Evolutionary conservation across 148 eudicot species (phyloP), one percentile per base, ranked within the genome.

Genomic region (Amaranthus palmeri): DNA sequence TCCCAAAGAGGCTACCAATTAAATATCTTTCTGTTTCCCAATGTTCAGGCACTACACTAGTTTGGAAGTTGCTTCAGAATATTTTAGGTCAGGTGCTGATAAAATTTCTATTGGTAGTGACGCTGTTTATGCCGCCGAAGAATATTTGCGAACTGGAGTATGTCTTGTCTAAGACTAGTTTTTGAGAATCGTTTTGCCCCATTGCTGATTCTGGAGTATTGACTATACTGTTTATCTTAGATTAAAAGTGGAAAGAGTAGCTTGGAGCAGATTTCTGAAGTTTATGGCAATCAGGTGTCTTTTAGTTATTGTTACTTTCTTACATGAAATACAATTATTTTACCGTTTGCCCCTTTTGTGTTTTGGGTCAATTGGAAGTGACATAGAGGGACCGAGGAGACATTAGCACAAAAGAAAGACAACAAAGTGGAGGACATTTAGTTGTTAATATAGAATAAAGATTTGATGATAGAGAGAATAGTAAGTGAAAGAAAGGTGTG

Each of bases 1-100:
- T 8, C 54, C 54, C 54, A 52, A 52, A 52, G 10, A 52, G 54
- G n/a, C n/a, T n/a, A n/a, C n/a, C n/a, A n/a, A n/a, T n/a, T n/a
- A n/a, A n/a, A n/a, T 48, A 15, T 52, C 45, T 56, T 69, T 61
- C 4, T 40, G 44, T 67, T 42, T n/a, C 53, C 41, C 10, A 72
- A 72, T 76, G 3, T 54, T 10, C 84, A 95, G 99, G 88, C 81
- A 88, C 79, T 95, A 92, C 75, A 85, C 92, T 72, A 92, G 99
- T 79, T 87, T 95, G 86, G 92, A 95, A 81, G 99, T 95, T 83
- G 99, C 99, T 78, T 91, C 99, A 77, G 99, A 95, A 81, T 95
- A 95, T 80, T 95, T 95, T 76, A 74, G 99, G 81, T 95, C 99
- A 66, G 99, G 97, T 63, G 99, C 97, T 60, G 99, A 95, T 77